phyloP scores from a whole-genome alignment of 2,329 filamentous ascomycete species.

The Mariannaea sp. region DNA sequence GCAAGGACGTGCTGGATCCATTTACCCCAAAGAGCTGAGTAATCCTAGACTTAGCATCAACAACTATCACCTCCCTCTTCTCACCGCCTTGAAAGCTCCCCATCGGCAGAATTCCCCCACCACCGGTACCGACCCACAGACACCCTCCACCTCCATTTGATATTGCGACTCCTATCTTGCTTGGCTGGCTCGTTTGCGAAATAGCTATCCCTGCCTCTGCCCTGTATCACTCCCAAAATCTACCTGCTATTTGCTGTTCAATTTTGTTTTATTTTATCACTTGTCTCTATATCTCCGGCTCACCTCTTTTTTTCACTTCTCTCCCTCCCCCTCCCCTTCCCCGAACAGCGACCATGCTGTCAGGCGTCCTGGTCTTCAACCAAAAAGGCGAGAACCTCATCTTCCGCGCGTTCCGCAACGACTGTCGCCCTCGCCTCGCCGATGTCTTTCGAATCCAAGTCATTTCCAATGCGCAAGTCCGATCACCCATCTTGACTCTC shows the following conservation, averaged over 20 bases:
- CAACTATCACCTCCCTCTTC: not conserved
- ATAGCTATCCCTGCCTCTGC: not conserved
- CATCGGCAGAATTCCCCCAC: slow-evolving; percentile 24
- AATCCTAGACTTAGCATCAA: not conserved
- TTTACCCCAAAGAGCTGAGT: too few relatives aligned
- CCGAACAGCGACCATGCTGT: slow-evolving; percentile 73
- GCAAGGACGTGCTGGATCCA: too few relatives aligned
- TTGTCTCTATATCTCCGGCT: not conserved
- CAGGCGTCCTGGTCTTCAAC: slow-evolving; percentile 97
- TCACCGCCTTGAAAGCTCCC: slow-evolving; percentile 19
- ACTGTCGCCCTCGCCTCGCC: slow-evolving; percentile 94
- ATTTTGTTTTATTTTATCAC: not conserved
- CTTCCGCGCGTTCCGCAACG: slow-evolving; percentile 97
- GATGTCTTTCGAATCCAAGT: slow-evolving; percentile 99
- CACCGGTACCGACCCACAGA: slow-evolving; percentile 8
- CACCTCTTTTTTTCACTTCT: not conserved
- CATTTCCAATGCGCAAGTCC: slow-evolving; percentile 96
- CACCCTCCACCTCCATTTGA: slow-evolving; percentile 2
- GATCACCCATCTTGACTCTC: slow-evolving; percentile 94
- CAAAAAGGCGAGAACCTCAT: slow-evolving; percentile 99
- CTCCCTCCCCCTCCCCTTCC: not conserved
- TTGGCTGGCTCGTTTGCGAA: not conserved
- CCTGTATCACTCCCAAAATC: not conserved
- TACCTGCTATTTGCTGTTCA: too few relatives aligned
- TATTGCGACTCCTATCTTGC: slow-evolving; percentile 22